Percentiles rank a stretch among this genome's conserved stretches.
phyloP scores from a whole-genome alignment of 1,284 basidiomycete genomes.

The Tilletia caries region DNA sequence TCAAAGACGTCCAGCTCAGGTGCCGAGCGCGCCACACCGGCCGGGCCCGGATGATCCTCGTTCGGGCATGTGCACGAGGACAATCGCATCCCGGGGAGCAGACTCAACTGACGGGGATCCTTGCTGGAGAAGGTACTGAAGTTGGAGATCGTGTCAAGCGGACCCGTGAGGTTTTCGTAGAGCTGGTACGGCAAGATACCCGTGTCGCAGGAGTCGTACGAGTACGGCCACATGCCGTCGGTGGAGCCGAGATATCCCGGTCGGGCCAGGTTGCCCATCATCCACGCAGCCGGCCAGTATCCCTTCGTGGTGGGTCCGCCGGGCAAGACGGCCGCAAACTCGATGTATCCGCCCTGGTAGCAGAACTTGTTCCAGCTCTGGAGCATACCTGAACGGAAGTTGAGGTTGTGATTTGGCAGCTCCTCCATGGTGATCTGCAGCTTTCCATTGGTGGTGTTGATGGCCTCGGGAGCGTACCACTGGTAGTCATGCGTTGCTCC shows the following conservation, averaged over 20 bases:
- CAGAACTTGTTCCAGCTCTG: constrained; percentile 54
- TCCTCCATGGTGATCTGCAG: constrained; percentile 43
- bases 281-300: constrained; percentile 58
- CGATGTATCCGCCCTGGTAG: constrained; percentile 52
- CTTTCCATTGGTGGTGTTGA: constrained; percentile 42
- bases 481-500: constrained; percentile 50
- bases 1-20: constrained; percentile 54
- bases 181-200: constrained; percentile 49
- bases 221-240: constrained; percentile 55
- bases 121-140: constrained; percentile 40
- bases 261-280: constrained; percentile 49
- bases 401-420: constrained; percentile 38
- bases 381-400: constrained; percentile 52
- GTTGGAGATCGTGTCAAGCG: constrained; percentile 28
- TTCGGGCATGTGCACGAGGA: constrained; percentile 45
- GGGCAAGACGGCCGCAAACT: constrained; percentile 41
- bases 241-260: constrained; percentile 50
- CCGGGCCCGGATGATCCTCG: constrained; percentile 47
- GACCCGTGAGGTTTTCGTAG: constrained; percentile 34
- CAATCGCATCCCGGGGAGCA: constrained; percentile 47
- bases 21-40: constrained; percentile 45
- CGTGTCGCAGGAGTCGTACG: constrained; percentile 52
- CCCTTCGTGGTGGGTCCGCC: constrained; percentile 50
- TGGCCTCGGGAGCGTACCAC: constrained; percentile 53
- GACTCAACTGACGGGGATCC: constrained; percentile 21